Conservation (phyloP, 2,329 filamentous ascomycete genomes). For the Exserohilum rostratum region DNA sequence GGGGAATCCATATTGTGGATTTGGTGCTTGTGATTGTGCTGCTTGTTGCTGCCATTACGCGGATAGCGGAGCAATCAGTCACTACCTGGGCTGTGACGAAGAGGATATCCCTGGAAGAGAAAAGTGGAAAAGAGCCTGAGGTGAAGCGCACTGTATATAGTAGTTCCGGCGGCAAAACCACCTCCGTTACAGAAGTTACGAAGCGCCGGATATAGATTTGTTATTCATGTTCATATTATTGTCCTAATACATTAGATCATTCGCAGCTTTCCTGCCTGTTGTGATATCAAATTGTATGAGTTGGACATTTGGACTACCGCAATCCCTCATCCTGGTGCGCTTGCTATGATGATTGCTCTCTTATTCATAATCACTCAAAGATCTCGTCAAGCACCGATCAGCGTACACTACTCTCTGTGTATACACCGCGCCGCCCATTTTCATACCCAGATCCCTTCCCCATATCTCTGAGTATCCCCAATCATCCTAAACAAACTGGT, state of each 20-base stretch:
- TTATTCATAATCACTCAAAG: no score
- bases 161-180: neutral
- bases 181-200: constrained; percentile 1
- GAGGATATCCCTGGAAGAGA: neutral
- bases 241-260: neutral
- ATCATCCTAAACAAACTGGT: no score
- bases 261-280: no score
- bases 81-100: neutral
- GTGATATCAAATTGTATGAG: no score
- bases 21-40: constrained; percentile 6
- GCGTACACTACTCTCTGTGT: no score
- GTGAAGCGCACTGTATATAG: neutral
- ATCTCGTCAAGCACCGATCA: no score
- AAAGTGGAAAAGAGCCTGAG: neutral
- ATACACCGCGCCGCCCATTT: no score
- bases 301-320: no score
- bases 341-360: no score
- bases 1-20: constrained; percentile 71
- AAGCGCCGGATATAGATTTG: constrained; percentile 2
- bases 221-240: neutral
- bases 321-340: no score
- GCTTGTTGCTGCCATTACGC: neutral
- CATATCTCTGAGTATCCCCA: no score
- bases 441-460: no score
- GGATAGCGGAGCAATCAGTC: neutral